Evolutionary conservation across 331 rosid species (phyloP), one percentile per base, ranked within the genome.

Genomic region (Acacia concinna): DNA sequence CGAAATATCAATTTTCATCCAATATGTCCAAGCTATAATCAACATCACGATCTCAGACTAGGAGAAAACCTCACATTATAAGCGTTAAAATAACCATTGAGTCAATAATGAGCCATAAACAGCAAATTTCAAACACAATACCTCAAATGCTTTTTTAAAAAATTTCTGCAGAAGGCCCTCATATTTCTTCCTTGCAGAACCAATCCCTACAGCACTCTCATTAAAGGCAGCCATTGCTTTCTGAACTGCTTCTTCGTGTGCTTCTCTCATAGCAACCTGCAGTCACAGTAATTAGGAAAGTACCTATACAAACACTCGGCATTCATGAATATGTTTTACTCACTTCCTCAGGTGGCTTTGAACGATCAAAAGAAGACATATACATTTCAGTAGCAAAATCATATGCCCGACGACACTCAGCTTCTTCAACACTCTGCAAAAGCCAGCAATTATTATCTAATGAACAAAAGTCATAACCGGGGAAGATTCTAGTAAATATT

Each of bases 371-470:
- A 43, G 88, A 30, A 34, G 91, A 82, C 90, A 81, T 85, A 68
- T 91, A 89, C 38, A 83, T 80, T 38, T 87, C 90, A 51, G 86
- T 46, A 62, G 93, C 93, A 73, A 78, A 74, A 77, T 89, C 93
- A 84, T 80, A 85, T 30, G 93, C 93, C 66, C 75, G 82, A 28
- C 78, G 88, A 82, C 96, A 91, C 85, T 87, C 93, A 4, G 91
- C 83, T 83, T 89, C 93, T 82, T 91, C 96, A 68, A 89, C 96
- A 84, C 86, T 88, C 96, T 91, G 86, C 65, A 67, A 76, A 52
- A 27, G 82, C 32, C 69, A 73, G 67, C 56, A 71, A 32, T 27
- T 23, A 74, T 43, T 60, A 11, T 27, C 1, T 28, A 25, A 5
- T 14, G 37, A 11, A 14, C 37, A 28, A 60, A 60, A 59, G 20